Evolutionary conservation across 2,329 filamentous ascomycete genomes (phyloP), one percentile per base, ranked within the genome.

Genomic region (Davidsoniella eucalypti): DNA sequence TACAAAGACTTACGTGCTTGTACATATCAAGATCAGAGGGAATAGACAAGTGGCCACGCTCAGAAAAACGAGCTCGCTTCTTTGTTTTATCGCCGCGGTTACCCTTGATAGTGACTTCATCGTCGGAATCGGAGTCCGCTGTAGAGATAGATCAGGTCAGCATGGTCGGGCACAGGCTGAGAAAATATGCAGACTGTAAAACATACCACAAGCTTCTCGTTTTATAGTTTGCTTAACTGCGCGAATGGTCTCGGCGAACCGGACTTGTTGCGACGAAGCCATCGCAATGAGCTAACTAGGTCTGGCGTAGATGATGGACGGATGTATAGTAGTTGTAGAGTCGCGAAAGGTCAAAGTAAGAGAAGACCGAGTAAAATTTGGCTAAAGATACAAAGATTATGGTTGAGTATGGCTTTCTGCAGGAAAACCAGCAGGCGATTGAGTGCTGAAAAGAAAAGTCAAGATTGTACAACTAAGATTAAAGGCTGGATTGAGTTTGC

Each of bases 41-140:
- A 23, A 77, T 73, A 41, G 82, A 77, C 55, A 87, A 69, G 58
- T 81, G 78, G 52, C 83, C 83, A 59, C 79, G 72, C 57, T 76
- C 80, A 43, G 83, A 75, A 60, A 84, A 84, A 57, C 78, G 74
- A 42, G 84, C 80, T 58, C 78, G 75, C 63, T 78, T 83, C 69
- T 87, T 85, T 43, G 90, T 70, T 62, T 88, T 90, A 64, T 86
- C 78, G 54, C 82, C 83, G 60, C 84, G 80, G 63, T 87, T 87
- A 52, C 78, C 82, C 57, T 75, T 75, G 57, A 75, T 71, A 54
- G 80, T 73, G 58, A 87, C 79, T 50, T 78, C 75, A 54, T 80
- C 78, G 63, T 90, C 85, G 52, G 82, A 85, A 45, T 88, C 84
- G 57, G 80, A 85, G 55, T 86, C 84, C 87, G 64, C 38, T 51